These are phyloP conservation scores for Ceratopteris richardii DNA, from an alignment of 75 land plant species.

Conservation along the genomic window DNA sequence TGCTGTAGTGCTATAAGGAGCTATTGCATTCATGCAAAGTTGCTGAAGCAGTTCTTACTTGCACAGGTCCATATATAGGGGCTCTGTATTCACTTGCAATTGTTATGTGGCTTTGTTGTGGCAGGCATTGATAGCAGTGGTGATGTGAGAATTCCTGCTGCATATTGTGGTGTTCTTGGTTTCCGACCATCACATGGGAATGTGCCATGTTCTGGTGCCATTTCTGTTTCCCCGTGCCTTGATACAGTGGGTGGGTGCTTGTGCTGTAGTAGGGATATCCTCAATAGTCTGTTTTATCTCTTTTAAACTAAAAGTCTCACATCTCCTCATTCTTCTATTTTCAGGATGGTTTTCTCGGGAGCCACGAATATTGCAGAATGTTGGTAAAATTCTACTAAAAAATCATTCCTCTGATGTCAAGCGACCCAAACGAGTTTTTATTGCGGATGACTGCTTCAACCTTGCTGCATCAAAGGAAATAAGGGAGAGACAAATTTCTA, in stretches of 20 bases:
- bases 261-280: not conserved
- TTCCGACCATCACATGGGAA: conserved; percentile 92
- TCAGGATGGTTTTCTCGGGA: conserved; percentile 95
- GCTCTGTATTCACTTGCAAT: no score
- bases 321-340: not conserved
- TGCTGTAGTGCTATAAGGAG: no score
- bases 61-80: no score
- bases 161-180: conserved; percentile 89
- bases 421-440: conserved; percentile 38
- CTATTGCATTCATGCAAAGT: no score
- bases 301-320: no score
- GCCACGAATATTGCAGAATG: conserved; percentile 46
- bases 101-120: no score
- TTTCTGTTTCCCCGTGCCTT: conserved; percentile 73
- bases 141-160: conserved; percentile 78
- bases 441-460: conserved; percentile 81
- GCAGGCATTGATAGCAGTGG: conserved; percentile 88
- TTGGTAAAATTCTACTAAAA: conserved; percentile 54
- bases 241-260: conserved; percentile 72
- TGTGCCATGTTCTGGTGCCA: conserved; percentile 58
- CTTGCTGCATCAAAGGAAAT: conserved; percentile 35
- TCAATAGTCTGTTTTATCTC: not conserved
- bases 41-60: no score
- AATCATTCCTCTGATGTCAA: conserved; percentile 17
- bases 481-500: conserved; percentile 43